These are phyloP conservation scores for Fusarium keratoplasticum DNA, from an alignment of 2,329 filamentous ascomycete species.

Conservation along the genomic window DNA sequence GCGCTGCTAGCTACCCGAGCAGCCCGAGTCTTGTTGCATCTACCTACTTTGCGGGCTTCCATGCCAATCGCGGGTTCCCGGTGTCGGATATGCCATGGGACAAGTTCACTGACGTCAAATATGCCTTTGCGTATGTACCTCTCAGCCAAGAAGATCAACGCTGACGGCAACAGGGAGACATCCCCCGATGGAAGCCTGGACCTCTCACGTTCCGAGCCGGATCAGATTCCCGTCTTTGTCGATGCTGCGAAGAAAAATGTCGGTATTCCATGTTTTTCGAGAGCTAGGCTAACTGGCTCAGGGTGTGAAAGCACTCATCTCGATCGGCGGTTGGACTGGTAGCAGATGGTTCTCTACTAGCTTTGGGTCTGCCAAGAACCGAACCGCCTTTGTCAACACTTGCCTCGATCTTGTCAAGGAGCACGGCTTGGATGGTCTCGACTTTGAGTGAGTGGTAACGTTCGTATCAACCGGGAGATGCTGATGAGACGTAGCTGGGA, in stretches of 20 bases:
- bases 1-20: not conserved
- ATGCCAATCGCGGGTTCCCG: constrained; percentile 32
- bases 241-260: constrained; percentile 31
- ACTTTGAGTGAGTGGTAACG: constrained; percentile 29
- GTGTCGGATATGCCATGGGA: constrained; percentile 32
- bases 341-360: constrained; percentile 30
- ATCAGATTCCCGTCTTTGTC: constrained; percentile 27
- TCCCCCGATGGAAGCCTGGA: constrained; percentile 21
- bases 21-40: constrained; percentile 23
- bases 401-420: constrained; percentile 27
- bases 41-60: constrained; percentile 40
- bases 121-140: constrained; percentile 36
- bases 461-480: not conserved
- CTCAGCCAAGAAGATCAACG: not conserved
- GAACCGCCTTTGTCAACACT: constrained; percentile 26
- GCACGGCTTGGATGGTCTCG: constrained; percentile 28
- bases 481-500: constrained; percentile 25
- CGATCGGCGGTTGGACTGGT: constrained; percentile 35
- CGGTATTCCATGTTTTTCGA: not conserved
- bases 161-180: constrained; percentile 27
- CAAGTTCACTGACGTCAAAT: constrained; percentile 38
- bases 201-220: constrained; percentile 19
- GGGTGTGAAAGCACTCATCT: constrained; percentile 35
- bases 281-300: not conserved
- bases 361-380: constrained; percentile 32